Evolutionary conservation across 2,329 filamentous ascomycete species (phyloP).

Genomic region (Basipetospora sp.): DNA sequence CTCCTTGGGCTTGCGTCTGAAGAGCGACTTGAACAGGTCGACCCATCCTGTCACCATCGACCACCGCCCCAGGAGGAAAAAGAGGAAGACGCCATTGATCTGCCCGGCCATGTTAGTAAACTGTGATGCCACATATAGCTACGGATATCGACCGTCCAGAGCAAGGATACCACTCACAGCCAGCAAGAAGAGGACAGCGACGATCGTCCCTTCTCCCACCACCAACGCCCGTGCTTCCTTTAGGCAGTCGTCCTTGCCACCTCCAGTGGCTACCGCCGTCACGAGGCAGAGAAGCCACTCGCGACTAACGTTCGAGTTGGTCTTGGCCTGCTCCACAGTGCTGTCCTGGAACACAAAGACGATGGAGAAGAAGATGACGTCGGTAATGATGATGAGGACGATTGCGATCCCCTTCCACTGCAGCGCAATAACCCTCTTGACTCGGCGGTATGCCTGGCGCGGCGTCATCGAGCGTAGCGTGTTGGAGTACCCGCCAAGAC

Average conservation of each 20-base stretch:
- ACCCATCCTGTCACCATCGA: constrained; percentile 79
- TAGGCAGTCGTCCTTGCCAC: constrained; percentile 54
- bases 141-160: constrained; percentile 13
- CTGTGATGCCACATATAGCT: no score
- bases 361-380: constrained; percentile 87
- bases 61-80: constrained; percentile 65
- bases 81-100: constrained; percentile 73
- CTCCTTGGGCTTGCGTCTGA: constrained; percentile 49
- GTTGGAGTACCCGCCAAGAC: constrained; percentile 56
- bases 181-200: constrained; percentile 69
- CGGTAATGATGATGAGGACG: constrained; percentile 74
- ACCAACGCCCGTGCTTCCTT: constrained; percentile 44
- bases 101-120: no score
- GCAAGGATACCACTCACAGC: constrained; percentile 40
- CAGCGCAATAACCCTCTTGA: constrained; percentile 72
- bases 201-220: constrained; percentile 60
- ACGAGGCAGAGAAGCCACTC: constrained; percentile 63
- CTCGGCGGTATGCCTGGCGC: constrained; percentile 72
- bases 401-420: constrained; percentile 91
- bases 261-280: constrained; percentile 24
- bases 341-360: constrained; percentile 82
- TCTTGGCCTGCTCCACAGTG: constrained; percentile 44
- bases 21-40: constrained; percentile 41
- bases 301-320: constrained; percentile 36
- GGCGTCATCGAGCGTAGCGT: constrained; percentile 68